Evolutionary conservation across 257 asterid species (phyloP), one percentile per base, ranked within the genome.

Genomic region (Plantago ovata): DNA sequence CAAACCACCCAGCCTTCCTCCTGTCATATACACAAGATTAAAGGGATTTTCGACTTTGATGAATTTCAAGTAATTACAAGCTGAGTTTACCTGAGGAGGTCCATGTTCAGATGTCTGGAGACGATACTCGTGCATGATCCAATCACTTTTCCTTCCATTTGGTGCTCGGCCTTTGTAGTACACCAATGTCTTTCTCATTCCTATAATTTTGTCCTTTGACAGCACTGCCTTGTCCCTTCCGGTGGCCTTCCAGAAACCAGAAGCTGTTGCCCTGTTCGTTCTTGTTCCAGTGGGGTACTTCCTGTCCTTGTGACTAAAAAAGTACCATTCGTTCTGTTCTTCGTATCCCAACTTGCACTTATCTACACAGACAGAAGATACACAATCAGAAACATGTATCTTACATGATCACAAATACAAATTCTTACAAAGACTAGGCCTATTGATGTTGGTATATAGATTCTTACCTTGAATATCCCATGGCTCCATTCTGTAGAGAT

Each of bases 1-100:
- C 96, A 85, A 60, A 85, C 96, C 0, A 85, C 96, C 96, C 95
- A 88, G 66, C 96, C 96, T 81, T 85, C 96, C 74, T 88, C 96
- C 96, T 85, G 75, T 55, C 36, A 28, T 28, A 28, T 8, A 28
- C 36, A 55, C 47, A 38, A 22, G 9, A 50, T 11, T 22, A 20
- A n/a, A 50, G 38, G 6, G 32, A 50, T 4, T 0, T 10, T 50
- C 9, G 54, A 19, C n/a, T 16, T 18, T 19, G 32, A 54, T 16
- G 10, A 28, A 53, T 32, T 15, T 33, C 59, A 53, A 13, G 19
- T 7, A 32, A 33, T 38, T 4, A 18, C 5, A 10, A 51, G 46
- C 10, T 36, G 13, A 55, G 33, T 11, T 49, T 61, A 77, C 96
- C 87, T 84, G 96, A 55, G 87, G 75, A 45, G 96, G 89, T 36